Percentiles rank a stretch among this genome's conserved stretches.
Conservation (phyloP, 768 basidiomycete genomes). For the Chalciporus chontae region DNA sequence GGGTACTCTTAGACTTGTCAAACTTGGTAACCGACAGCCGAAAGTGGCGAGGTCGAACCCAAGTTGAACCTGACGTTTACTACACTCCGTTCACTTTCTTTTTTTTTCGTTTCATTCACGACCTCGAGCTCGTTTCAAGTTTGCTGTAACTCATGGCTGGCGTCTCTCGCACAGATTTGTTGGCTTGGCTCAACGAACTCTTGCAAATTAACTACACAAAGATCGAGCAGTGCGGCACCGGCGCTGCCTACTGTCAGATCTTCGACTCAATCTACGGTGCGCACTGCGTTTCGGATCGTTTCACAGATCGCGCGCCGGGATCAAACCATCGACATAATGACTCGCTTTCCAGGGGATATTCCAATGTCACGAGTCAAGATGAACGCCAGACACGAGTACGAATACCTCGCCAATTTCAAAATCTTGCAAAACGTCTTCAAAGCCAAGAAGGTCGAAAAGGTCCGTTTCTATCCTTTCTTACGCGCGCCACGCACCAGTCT, state of each 20-base stretch:
- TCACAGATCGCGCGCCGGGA: conserved; percentile 17
- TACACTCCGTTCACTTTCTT: not conserved
- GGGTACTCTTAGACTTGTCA: no score
- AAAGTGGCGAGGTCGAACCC: conserved; percentile 4
- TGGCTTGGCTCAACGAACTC: conserved; percentile 93
- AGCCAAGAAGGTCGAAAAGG: conserved; percentile 92
- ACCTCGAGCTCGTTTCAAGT: conserved; percentile 7
- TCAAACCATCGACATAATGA: conserved; percentile 8
- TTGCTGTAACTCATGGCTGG: conserved; percentile 46
- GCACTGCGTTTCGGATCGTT: conserved; percentile 26
- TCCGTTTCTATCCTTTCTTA: conserved; percentile 27
- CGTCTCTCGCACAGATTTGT: conserved; percentile 76
- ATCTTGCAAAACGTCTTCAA: conserved; percentile 93
- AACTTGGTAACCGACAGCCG: no score
- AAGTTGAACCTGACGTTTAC: no score
- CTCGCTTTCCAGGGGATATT: conserved; percentile 61
- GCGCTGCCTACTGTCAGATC: conserved; percentile 93
- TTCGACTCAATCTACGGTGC: conserved; percentile 91
- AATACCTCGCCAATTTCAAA: conserved; percentile 94
- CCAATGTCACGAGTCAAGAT: conserved; percentile 94
- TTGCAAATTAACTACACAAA: conserved; percentile 90
- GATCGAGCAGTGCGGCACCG: conserved; percentile 87
- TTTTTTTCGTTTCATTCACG: conserved; percentile 6
- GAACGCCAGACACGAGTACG: conserved; percentile 94
- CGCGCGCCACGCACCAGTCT: conserved; percentile 1